These are phyloP conservation scores for Colletotrichum sansevieriae DNA, from an alignment of 2,329 filamentous ascomycete genomes.

Conservation along the genomic window DNA sequence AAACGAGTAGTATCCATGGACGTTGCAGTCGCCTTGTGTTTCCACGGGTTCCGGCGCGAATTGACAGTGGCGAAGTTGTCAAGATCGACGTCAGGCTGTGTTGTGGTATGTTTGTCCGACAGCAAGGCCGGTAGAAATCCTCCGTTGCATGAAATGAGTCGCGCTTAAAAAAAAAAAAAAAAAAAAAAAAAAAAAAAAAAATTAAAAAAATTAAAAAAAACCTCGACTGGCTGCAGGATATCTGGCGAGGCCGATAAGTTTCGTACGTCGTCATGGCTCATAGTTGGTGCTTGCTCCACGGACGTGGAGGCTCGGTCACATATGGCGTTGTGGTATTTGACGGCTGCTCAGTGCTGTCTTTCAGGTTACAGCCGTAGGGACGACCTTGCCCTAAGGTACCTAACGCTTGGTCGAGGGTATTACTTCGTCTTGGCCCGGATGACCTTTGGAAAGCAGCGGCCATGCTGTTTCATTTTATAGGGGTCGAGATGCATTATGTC, in stretches of 20 bases:
- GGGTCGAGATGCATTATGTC: conserved; percentile 19
- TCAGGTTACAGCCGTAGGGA: too few relatives aligned
- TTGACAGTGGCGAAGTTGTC: too few relatives aligned
- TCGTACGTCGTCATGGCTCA: conserved; percentile 15
- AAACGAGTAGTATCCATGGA: neutral
- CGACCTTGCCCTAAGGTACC: too few relatives aligned
- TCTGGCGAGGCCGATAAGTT: conserved; percentile 23
- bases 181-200: too few relatives aligned
- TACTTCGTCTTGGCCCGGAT: conserved; percentile 19
- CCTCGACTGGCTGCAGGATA: conserved; percentile 16
- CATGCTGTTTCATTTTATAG: conserved; percentile 27
- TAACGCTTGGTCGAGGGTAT: conserved; percentile 1
- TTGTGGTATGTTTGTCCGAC: conserved; percentile 2
- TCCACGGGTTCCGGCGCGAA: neutral
- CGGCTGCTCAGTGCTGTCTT: too few relatives aligned
- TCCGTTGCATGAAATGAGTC: conserved; percentile 21
- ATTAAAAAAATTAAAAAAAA: too few relatives aligned
- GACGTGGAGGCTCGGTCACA: too few relatives aligned
- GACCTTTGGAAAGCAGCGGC: conserved; percentile 4
- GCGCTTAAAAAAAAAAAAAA: too few relatives aligned
- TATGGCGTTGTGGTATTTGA: too few relatives aligned
- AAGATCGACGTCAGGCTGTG: conserved; percentile 9
- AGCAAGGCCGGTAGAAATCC: neutral
- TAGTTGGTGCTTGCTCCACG: conserved; percentile 5
- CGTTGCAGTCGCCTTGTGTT: neutral